Base-by-base conservation (phyloP, 2,329 filamentous ascomycete genomes). In the Magnaporthiopsis incrustans region DNA sequence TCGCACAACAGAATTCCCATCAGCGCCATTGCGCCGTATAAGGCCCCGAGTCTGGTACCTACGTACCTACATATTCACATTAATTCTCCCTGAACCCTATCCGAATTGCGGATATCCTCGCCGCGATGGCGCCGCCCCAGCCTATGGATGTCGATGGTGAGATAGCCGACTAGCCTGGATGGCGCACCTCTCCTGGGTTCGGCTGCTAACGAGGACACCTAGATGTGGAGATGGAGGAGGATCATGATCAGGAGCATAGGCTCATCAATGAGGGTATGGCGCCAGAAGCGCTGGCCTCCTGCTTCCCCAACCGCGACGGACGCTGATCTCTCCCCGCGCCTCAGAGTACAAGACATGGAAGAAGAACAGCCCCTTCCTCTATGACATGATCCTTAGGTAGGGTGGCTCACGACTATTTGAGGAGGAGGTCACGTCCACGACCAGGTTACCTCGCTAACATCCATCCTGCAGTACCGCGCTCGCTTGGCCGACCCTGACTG, bases 311-410 rank as follows among this genome's bases (percentile, higher is more conserved):
- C 14, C 7, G 27, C 27, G 57, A 30, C 12, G 8, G 30, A 27
- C 26, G 50, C 57, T 59, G 30, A 59, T 59, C 60, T 7, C 56
- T 35, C 15, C 65, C 67, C 27, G 66, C 60, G 15, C 25, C 44
- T 57, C 71, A 92, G 95, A 99, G 76, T 99, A 99, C 85, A 99
- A 99, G 77, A 97, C 94, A 69, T 99, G 95, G 95, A 99, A 99
- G 84, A 99, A 99, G 82, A 99, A 99, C 78, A 92, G 91, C 68
- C 93, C 95, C 4, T 98, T 98, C 74, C 89, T 99, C 71, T 99
- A 99, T 77, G 95, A 99, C 76, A 91, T 97, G 87, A 95, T 99
- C 69, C 83, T 98, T 68, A 93, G 88, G 87, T 88, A 76, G 69
- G 68, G 64, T 53, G 44, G 22, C 18, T 53, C 18, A 25, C 27